Conservation (phyloP, 352 stramenopile species). For the Saprolegnia parasitica region DNA sequence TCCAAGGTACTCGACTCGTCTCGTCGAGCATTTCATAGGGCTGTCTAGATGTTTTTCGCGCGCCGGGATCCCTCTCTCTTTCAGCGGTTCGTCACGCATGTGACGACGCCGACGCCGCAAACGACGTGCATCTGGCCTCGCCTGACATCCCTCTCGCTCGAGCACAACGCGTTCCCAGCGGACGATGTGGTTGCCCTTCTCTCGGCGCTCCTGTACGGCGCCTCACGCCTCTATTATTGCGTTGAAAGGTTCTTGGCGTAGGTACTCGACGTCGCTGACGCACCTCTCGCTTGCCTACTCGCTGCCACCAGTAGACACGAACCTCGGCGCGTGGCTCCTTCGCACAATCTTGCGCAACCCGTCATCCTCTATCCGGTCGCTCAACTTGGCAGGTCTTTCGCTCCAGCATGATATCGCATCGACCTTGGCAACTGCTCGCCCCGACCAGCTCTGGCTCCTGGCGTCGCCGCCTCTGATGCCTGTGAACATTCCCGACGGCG, state of each 20-base stretch:
- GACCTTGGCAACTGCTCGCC: not conserved
- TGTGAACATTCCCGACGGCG: too few relatives aligned
- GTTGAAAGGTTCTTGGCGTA: not conserved
- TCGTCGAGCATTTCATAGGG: not conserved
- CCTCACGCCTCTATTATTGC: not conserved
- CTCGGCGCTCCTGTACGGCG: not conserved
- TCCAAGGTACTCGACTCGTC: not conserved
- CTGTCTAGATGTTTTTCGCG: conserved; percentile 2
- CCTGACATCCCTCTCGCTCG: not conserved
- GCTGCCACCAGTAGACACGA: not conserved
- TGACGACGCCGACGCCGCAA: not conserved
- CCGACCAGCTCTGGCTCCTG: not conserved
- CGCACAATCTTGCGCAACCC: not conserved
- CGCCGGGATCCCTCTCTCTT: not conserved
- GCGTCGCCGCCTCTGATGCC: too few relatives aligned
- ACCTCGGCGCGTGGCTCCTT: conserved; percentile 1
- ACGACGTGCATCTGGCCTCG: not conserved
- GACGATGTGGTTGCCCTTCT: not conserved
- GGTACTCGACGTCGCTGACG: not conserved
- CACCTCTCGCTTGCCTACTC: conserved; percentile 8
- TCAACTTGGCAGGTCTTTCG: not conserved
- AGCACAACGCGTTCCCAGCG: not conserved
- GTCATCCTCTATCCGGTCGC: not conserved
- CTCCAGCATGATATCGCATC: not conserved
- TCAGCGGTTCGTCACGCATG: conserved; percentile 1